Evolutionary conservation across 1,284 basidiomycete genomes (phyloP).

Genomic region (Ceratobasidium sp.): DNA sequence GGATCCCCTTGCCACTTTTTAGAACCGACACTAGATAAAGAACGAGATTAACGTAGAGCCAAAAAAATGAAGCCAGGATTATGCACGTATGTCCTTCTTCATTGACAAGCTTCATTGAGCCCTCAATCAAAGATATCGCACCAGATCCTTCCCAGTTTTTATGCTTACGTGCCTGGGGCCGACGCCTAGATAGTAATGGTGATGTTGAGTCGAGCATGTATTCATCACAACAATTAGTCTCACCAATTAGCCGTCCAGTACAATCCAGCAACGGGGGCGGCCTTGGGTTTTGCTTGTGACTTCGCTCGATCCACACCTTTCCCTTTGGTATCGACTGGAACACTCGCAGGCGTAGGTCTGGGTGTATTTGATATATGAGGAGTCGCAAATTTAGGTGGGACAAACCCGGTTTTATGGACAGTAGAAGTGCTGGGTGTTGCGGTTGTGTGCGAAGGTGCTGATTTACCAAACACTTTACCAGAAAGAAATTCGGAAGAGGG

Average conservation of each 20-base stretch:
- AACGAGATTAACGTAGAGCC: not conserved
- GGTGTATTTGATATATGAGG: too few species aligned
- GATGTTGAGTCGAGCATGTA: not conserved
- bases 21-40: constrained; percentile 63
- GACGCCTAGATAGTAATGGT: constrained; percentile 64
- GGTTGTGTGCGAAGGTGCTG: constrained; percentile 46
- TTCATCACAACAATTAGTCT: constrained; percentile 30
- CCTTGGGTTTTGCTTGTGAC: constrained; percentile 29
- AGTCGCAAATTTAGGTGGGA: constrained; percentile 51
- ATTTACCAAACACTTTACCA: constrained; percentile 68
- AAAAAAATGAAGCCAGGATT: not conserved
- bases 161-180: constrained; percentile 80
- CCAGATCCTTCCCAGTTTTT: constrained; percentile 90
- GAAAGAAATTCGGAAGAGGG: constrained; percentile 68
- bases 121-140: constrained; percentile 64
- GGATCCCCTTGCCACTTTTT: constrained; percentile 68
- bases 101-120: constrained; percentile 69
- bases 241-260: constrained; percentile 79
- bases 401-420: constrained; percentile 57
- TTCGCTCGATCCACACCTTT: constrained; percentile 54
- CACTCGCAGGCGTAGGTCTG: too few species aligned
- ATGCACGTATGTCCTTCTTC: constrained; percentile 75
- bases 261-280: constrained; percentile 49
- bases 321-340: constrained; percentile 46
- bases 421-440: constrained; percentile 46